Conservation (phyloP, 805 yeast species). For the Saccharomyces eubayanus region DNA sequence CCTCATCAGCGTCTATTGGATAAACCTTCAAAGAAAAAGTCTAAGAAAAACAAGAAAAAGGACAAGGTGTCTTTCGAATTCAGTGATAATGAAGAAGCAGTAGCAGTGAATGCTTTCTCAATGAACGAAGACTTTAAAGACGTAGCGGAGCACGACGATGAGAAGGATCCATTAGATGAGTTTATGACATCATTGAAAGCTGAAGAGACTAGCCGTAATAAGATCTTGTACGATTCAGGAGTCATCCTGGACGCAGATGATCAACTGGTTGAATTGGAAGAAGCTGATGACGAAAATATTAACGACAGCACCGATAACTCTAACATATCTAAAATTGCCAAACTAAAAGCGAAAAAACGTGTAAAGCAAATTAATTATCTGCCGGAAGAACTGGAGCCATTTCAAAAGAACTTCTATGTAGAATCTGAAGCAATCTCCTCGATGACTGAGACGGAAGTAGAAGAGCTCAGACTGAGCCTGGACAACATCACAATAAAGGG, state of each 20-base stretch:
- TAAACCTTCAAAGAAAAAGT: neutral
- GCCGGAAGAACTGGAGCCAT: conserved; percentile 38
- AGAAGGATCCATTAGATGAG: conserved; percentile 40
- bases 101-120: neutral
- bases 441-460: conserved; percentile 48
- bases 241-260: conserved; percentile 5
- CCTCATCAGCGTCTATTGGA: neutral
- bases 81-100: conserved; percentile 15
- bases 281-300: conserved; percentile 23
- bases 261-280: conserved; percentile 20
- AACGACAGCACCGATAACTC: conserved; percentile 33
- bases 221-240: conserved; percentile 3
- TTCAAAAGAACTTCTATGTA: conserved; percentile 53
- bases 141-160: conserved; percentile 11
- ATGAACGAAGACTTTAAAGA: neutral
- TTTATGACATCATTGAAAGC: conserved; percentile 32
- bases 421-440: conserved; percentile 43
- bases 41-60: conserved; percentile 1
- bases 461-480: conserved; percentile 40
- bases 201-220: neutral
- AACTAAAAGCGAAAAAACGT: conserved; percentile 34
- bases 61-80: conserved; percentile 10
- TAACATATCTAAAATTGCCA: conserved; percentile 31
- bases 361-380: conserved; percentile 24
- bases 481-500: conserved; percentile 69